Evolutionary conservation across 1,284 basidiomycete species (phyloP).

Genomic region (Blastosporella zonata): DNA sequence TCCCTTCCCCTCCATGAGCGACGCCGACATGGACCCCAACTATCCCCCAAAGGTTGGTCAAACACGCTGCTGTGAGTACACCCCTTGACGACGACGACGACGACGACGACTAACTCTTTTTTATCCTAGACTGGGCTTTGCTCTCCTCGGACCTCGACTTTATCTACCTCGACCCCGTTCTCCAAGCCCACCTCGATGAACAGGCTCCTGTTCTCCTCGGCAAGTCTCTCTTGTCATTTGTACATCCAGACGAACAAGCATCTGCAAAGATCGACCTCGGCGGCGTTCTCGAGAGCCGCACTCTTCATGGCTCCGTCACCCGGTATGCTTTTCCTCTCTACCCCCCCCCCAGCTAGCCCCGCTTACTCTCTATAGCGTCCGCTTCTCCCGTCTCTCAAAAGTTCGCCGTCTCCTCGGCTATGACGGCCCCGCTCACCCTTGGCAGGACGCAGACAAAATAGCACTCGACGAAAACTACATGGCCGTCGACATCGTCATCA

Average conservation of each 20-base stretch:
- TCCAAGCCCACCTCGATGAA: constrained; percentile 72
- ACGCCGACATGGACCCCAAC: constrained; percentile 11
- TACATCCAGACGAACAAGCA: constrained; percentile 86
- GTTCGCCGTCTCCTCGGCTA: constrained; percentile 68
- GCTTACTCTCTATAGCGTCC: constrained; percentile 48
- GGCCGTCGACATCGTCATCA: constrained; percentile 90
- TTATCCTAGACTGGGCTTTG: constrained; percentile 72
- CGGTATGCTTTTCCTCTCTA: constrained; percentile 49
- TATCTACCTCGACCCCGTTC: constrained; percentile 87
- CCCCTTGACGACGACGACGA: constrained; percentile 22
- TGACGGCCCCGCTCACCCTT: constrained; percentile 48
- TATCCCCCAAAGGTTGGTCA: constrained; percentile 56
- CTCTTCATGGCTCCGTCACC: constrained; percentile 91
- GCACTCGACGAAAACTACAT: constrained; percentile 80
- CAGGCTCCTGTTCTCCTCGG: constrained; percentile 72
- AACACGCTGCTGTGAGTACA: constrained; percentile 72
- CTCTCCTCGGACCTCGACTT: constrained; percentile 75
- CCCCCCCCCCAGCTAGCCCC: constrained; percentile 13
- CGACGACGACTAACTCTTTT: constrained; percentile 17
- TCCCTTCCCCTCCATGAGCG: constrained; percentile 5
- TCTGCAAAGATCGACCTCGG: constrained; percentile 77
- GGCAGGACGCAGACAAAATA: constrained; percentile 67
- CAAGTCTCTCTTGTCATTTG: constrained; percentile 78
- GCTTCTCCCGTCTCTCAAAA: constrained; percentile 69
- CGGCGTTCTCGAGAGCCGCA: constrained; percentile 75